phyloP scores from a whole-genome alignment of 2,329 filamentous ascomycete genomes.

The Aspergillus arachidicola region DNA sequence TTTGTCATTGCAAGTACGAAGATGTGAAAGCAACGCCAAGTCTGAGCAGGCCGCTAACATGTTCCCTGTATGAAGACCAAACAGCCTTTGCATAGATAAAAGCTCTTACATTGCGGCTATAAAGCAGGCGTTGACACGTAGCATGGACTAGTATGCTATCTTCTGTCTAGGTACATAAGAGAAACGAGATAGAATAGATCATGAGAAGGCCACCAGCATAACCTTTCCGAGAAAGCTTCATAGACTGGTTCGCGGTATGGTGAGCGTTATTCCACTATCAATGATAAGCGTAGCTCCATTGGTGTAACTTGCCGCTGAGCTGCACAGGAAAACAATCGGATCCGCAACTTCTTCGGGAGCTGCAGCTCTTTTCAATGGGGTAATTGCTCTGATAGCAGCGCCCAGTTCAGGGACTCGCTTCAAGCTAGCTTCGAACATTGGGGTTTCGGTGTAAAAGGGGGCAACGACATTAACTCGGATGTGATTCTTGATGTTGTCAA shows the following conservation, averaged over 20 bases:
- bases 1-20: accelerated
- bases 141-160: not conserved
- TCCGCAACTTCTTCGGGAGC: not conserved
- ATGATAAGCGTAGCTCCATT: not conserved
- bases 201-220: not conserved
- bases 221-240: not conserved
- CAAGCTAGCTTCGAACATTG: conserved; percentile 5
- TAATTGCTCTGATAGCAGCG: not conserved
- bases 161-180: not conserved
- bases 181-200: not conserved
- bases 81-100: not conserved
- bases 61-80: no score
- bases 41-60: no score
- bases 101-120: not conserved
- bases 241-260: not conserved
- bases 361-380: conserved; percentile 7
- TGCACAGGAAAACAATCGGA: conserved; percentile 4
- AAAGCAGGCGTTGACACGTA: not conserved
- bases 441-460: conserved; percentile 20
- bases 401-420: not conserved
- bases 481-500: conserved; percentile 51
- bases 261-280: not conserved
- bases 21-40: no score
- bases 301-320: not conserved
- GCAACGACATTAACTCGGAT: conserved; percentile 33